These are phyloP conservation scores for Acanthamoeba healyi DNA, from an alignment of 208 protist species.

Conservation along the genomic window DNA sequence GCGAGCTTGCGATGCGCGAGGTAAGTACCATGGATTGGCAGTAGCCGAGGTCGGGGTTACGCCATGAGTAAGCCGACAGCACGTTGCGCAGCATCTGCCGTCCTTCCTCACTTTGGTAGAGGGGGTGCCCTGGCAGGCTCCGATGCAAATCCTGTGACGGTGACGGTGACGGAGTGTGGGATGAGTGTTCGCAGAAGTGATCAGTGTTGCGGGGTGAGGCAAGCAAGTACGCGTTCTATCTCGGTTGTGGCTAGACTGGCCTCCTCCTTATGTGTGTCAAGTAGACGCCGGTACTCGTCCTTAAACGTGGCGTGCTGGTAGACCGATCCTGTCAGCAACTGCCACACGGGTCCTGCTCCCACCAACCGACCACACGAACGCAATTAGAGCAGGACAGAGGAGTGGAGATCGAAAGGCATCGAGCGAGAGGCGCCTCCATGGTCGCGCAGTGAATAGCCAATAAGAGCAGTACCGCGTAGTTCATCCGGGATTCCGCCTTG, in stretches of 20 bases:
- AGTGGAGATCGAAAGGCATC: too few relatives aligned
- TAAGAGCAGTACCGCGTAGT: conserved; percentile 23
- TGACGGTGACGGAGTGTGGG: neutral
- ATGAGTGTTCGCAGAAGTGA: neutral
- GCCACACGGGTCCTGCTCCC: conserved; percentile 43
- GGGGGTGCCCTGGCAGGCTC: conserved; percentile 85
- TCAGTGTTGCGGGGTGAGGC: neutral
- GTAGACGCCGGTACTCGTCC: neutral
- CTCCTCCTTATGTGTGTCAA: neutral
- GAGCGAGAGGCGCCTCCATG: too few relatives aligned
- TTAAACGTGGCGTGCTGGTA: neutral
- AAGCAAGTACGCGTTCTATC: neutral
- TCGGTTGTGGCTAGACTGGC: neutral
- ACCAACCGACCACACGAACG: too few relatives aligned
- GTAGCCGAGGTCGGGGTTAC: conserved; percentile 87
- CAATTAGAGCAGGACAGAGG: too few relatives aligned
- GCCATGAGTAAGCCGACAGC: conserved; percentile 84
- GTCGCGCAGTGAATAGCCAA: neutral
- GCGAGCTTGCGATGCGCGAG: neutral
- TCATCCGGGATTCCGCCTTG: conserved; percentile 48
- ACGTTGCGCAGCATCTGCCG: conserved; percentile 79
- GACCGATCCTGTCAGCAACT: conserved; percentile 24
- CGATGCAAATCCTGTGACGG: conserved; percentile 81
- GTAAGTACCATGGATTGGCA: conserved; percentile 85
- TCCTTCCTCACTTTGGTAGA: conserved; percentile 51